Evolutionary conservation across 495 filamentous ascomycete genomes (phyloP).

Genomic region (Sphaerosporella brunnea): DNA sequence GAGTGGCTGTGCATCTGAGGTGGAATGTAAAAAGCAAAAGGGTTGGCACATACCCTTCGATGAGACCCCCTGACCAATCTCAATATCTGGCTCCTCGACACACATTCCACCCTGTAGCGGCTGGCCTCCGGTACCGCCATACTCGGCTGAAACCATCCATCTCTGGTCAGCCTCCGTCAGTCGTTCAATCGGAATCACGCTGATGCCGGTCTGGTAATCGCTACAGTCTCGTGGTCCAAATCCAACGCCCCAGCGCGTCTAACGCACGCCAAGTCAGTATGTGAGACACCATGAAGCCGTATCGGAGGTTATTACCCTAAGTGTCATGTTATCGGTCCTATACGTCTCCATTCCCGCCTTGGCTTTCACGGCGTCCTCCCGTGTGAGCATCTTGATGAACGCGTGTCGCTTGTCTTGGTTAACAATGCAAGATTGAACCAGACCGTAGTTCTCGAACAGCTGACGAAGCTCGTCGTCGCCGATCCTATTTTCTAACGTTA

Average conservation of each 20-base stretch:
- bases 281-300: no score
- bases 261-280: no score
- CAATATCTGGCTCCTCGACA: conserved; percentile 94
- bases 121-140: conserved; percentile 75
- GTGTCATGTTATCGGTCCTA: conserved; percentile 50
- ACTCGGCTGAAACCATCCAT: conserved; percentile 92
- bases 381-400: conserved; percentile 94
- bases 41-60: conserved; percentile 41
- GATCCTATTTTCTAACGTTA: no score
- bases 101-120: conserved; percentile 66
- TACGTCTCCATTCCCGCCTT: conserved; percentile 82
- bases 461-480: conserved; percentile 62
- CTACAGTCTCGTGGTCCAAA: conserved; percentile 95
- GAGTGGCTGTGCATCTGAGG: no score
- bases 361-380: conserved; percentile 63
- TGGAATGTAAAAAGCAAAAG: conserved; percentile 1
- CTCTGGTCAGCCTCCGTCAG: conserved; percentile 91
- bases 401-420: conserved; percentile 95
- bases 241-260: conserved; percentile 95
- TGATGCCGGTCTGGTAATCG: conserved; percentile 83
- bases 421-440: conserved; percentile 92
- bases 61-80: conserved; percentile 91
- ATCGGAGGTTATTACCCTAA: conserved; percentile 58
- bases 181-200: conserved; percentile 76
- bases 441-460: conserved; percentile 61